Evolutionary conservation across 768 basidiomycete genomes (phyloP).

Genomic region (Tricholoma terreum): DNA sequence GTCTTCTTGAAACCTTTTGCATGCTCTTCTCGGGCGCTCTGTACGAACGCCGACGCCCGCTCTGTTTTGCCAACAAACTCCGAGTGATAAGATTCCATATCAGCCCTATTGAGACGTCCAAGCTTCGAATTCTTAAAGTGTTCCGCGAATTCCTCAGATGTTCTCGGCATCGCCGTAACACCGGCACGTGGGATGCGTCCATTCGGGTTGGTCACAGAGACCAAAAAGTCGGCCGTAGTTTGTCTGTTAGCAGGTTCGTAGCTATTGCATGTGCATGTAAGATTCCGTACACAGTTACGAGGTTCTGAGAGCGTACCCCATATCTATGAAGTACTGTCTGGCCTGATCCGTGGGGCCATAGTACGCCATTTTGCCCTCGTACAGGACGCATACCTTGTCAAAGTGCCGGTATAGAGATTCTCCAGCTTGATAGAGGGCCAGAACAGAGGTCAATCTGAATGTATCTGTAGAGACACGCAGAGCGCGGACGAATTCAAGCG

Average conservation of each 20-base stretch:
- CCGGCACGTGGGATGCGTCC: conserved; percentile 50
- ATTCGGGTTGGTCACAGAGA: conserved; percentile 57
- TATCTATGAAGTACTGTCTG: conserved; percentile 65
- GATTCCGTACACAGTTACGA: background rate
- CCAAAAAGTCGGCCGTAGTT: conserved; percentile 65
- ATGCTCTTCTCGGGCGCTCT: conserved; percentile 50
- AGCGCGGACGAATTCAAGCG: conserved; percentile 67
- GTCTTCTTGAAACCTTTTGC: conserved; percentile 39
- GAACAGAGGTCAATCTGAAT: conserved; percentile 55
- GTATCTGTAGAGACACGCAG: conserved; percentile 64
- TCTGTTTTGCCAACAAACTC: conserved; percentile 45
- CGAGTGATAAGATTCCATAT: conserved; percentile 42
- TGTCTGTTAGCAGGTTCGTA: conserved; percentile 60
- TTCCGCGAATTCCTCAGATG: conserved; percentile 55
- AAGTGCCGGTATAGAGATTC: conserved; percentile 64
- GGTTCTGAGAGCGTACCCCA: conserved; percentile 34
- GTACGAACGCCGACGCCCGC: conserved; percentile 39
- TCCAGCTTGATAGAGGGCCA: conserved; percentile 85
- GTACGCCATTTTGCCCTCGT: conserved; percentile 72
- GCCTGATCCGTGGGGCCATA: conserved; percentile 68
- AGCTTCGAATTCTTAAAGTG: conserved; percentile 41
- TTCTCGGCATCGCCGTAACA: conserved; percentile 44
- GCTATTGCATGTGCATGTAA: conserved; percentile 20
- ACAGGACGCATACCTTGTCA: conserved; percentile 79
- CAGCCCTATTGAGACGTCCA: conserved; percentile 40